Conservation (phyloP, 2,329 filamentous ascomycete species). For the Paramyrothecium roridum region DNA sequence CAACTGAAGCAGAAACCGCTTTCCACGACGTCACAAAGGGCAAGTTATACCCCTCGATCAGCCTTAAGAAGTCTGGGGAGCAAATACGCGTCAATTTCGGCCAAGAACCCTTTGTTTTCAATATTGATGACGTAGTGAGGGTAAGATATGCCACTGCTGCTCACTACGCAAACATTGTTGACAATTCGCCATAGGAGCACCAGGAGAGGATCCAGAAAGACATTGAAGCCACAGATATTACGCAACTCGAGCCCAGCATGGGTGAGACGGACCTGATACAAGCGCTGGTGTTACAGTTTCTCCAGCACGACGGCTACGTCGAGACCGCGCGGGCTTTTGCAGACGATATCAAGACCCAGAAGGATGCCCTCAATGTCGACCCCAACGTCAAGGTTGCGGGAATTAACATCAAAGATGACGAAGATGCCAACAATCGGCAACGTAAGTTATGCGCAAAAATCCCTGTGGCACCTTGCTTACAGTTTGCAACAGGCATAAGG, state of each 20-base stretch:
- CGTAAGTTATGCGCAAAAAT: slow-evolving; percentile 48
- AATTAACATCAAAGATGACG: slow-evolving; percentile 72
- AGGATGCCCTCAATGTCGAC: slow-evolving; percentile 63
- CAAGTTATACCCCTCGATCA: slow-evolving; percentile 64
- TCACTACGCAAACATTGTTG: slow-evolving; percentile 3
- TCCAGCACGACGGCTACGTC: slow-evolving; percentile 93
- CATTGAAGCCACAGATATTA: slow-evolving; percentile 57
- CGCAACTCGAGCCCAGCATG: slow-evolving; percentile 58
- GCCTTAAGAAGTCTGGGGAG: slow-evolving; percentile 64
- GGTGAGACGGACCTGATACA: slow-evolving; percentile 79
- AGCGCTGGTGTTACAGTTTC: slow-evolving; percentile 76
- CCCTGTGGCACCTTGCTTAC: not conserved
- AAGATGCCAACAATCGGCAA: slow-evolving; percentile 83
- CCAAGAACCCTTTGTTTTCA: slow-evolving; percentile 77
- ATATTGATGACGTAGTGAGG: slow-evolving; percentile 84
- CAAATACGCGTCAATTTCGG: slow-evolving; percentile 64
- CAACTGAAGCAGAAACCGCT: slow-evolving; percentile 54
- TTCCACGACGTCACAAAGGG: slow-evolving; percentile 63
- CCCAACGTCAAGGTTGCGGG: slow-evolving; percentile 48
- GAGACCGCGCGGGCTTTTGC: slow-evolving; percentile 89
- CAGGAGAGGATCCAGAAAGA: slow-evolving; percentile 55
- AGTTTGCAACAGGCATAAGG: slow-evolving; percentile 64
- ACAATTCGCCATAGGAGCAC: slow-evolving; percentile 47
- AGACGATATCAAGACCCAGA: slow-evolving; percentile 73
- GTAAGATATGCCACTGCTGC: slow-evolving; percentile 40